Evolutionary conservation across 2,329 filamentous ascomycete species (phyloP), one percentile per base, ranked within the genome.

Genomic region (Aspergillus clavatus): DNA sequence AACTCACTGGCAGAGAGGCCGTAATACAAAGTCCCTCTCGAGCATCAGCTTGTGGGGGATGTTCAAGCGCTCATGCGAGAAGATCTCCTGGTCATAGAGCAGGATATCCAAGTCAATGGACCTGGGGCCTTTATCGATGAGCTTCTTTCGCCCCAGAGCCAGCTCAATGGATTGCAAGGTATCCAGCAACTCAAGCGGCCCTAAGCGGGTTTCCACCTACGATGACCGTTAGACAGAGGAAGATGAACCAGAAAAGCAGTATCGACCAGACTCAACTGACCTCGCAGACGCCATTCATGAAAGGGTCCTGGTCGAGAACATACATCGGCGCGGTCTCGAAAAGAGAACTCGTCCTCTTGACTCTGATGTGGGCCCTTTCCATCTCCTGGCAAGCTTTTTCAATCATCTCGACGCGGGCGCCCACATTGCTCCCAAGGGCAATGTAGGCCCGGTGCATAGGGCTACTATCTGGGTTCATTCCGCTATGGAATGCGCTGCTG

Each of bases 271-370:
- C 81, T 65, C 67, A n/a, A n/a, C n/a, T n/a, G n/a, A 94, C 89
- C 82, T 95, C 87, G 66, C 89, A 95, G 46, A 84, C 90, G 16
- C 89, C 93, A 63, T 98, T 98, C 38, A 96, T 73, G 62, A 98
- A 98, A 23, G 81, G 80, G 51, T 83, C 83, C 66, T 98, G 93
- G 52, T 96, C 86, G 51, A 86, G 73, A 52, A 96, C 86, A 68
- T 98, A 98, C 93, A 98, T 98, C 18, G 93, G 89, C 57, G 88
- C 83, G 3, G 91, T 98, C 72, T 97, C 89, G 79, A 93, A 98
- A 3, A 98, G 74, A 50, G 83, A 85, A 66, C 91, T 97, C 0
- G 91, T 95, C 57, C 84, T 78, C 59, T 81, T 77, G 29, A 98
- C 79, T 42, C 71, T 80, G 61, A 97, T 88, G 26, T 82, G 83